Evolutionary conservation across 495 filamentous ascomycete species (phyloP).

Genomic region (Immersiella caudata): DNA sequence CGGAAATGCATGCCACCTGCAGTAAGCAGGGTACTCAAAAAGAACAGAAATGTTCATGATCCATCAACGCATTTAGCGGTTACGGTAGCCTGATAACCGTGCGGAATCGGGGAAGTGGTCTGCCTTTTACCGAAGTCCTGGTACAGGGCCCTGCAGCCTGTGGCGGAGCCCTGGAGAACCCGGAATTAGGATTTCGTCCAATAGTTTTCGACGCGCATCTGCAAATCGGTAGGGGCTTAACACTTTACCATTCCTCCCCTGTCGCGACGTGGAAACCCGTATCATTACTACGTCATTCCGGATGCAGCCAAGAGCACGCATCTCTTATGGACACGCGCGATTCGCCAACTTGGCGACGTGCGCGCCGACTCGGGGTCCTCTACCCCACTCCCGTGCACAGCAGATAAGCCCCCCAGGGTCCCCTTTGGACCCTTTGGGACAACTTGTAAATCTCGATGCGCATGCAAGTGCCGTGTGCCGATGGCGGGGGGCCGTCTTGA

Average conservation of each 20-base stretch:
- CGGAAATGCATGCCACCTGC: neutral
- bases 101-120: neutral
- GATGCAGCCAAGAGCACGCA: neutral
- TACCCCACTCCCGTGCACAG: no score
- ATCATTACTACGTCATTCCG: neutral
- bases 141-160: neutral
- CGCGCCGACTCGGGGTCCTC: neutral
- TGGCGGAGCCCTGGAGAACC: neutral
- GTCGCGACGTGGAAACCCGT: neutral
- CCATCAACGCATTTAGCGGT: neutral
- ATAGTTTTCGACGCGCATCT: neutral
- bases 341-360: neutral
- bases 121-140: neutral
- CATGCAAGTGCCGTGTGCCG: neutral
- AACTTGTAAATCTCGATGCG: no score
- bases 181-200: neutral
- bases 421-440: no score
- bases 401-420: no score
- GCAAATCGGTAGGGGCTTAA: neutral
- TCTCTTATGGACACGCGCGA: neutral
- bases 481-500: neutral
- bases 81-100: neutral
- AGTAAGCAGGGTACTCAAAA: neutral
- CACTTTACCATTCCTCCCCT: neutral
- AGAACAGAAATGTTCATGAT: no score